Evolutionary conservation across 352 stramenopile species (phyloP).

Genomic region (Globisporangium mamillatum): DNA sequence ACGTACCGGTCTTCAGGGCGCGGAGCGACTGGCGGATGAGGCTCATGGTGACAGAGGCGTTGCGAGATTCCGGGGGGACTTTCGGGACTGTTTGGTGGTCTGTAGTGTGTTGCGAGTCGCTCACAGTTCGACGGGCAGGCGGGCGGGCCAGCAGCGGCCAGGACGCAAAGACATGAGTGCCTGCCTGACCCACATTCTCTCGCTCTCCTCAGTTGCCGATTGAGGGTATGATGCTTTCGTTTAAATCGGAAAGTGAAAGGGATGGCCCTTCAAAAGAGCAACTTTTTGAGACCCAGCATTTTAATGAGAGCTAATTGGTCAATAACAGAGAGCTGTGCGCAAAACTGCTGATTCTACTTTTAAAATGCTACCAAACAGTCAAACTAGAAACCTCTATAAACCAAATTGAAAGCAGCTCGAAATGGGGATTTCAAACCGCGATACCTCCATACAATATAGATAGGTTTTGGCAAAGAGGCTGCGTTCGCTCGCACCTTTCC

Average conservation of each 20-base stretch:
- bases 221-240: background rate
- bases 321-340: background rate
- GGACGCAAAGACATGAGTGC: constrained; percentile 13
- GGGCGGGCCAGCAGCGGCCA: background rate
- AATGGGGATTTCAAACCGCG: background rate
- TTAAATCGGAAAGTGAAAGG: background rate
- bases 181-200: background rate
- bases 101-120: constrained; percentile 7
- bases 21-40: constrained; percentile 80
- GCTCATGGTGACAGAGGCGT: constrained; percentile 49
- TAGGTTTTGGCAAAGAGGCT: background rate
- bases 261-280: background rate
- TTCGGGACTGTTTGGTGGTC: constrained; percentile 19
- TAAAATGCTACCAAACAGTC: background rate
- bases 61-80: constrained; percentile 35
- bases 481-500: background rate
- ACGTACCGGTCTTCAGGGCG: constrained; percentile 76
- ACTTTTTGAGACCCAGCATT: background rate
- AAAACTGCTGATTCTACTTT: background rate
- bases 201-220: background rate
- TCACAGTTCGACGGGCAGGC: background rate
- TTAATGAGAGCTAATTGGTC: background rate
- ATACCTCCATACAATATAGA: background rate
- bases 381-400: background rate
- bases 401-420: background rate